Evolutionary conservation across 192 early-diverging fungal genomes (phyloP).

Genomic region (Coemansia sp.): DNA sequence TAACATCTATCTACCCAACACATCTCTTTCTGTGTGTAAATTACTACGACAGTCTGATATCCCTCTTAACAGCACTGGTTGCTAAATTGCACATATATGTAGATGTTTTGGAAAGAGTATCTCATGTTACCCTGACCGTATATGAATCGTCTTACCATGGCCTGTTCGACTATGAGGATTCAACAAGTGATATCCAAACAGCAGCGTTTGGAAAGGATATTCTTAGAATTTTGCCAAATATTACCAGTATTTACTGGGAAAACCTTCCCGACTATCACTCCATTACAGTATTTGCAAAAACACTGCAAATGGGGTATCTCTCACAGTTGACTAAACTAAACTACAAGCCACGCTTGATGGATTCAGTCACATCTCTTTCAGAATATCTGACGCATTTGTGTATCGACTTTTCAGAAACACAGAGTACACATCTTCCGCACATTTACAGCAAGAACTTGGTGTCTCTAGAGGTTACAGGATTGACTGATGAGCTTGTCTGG

Average conservation of each 20-base stretch:
- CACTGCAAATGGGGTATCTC: not conserved
- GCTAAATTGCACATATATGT: not conserved
- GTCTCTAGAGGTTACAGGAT: not conserved
- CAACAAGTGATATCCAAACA: not conserved
- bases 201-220: not conserved
- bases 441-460: not conserved
- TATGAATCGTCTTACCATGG: not conserved
- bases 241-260: not conserved
- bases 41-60: not conserved
- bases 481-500: not conserved
- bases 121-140: not conserved
- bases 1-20: not conserved
- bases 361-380: not conserved
- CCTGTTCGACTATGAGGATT: not conserved
- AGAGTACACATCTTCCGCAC: not conserved
- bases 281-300: not conserved
- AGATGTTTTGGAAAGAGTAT: not conserved
- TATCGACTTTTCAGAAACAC: not conserved
- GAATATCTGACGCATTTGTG: not conserved
- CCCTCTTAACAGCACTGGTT: not conserved
- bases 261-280: not conserved
- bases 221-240: not conserved
- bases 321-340: not conserved
- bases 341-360: not conserved
- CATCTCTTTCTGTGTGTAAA: not conserved